These are phyloP conservation scores for Saccharomyces hybrid DNA, from an alignment of 1,139 yeast genomes.

Conservation along the genomic window DNA sequence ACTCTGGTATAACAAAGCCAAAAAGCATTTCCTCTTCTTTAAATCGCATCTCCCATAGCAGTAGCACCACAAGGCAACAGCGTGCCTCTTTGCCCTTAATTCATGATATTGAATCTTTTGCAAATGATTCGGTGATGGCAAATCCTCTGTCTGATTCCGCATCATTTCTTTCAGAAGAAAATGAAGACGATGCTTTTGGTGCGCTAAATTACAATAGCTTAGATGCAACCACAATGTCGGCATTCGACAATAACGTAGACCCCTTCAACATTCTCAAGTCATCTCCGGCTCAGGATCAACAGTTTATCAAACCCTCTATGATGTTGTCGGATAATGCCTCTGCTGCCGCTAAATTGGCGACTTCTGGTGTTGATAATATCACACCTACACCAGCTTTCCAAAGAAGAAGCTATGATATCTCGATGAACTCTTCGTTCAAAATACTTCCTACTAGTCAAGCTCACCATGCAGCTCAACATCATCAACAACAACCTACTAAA, in stretches of 20 bases:
- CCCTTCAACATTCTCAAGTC: conserved; percentile 1
- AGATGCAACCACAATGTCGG: conserved; percentile 8
- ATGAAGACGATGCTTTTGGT: not conserved
- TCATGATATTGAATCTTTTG: conserved; percentile 1
- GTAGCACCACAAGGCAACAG: not conserved
- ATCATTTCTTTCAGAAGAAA: not conserved
- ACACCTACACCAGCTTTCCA: conserved; percentile 7
- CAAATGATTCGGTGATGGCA: not conserved
- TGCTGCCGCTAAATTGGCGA: conserved; percentile 16
- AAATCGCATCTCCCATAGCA: not conserved
- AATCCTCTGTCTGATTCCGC: not conserved
- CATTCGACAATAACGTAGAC: conserved; percentile 1
- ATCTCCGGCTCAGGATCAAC: conserved; percentile 7
- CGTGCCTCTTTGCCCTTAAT: not conserved
- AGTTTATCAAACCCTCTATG: conserved; percentile 25
- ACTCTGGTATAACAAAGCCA: not conserved
- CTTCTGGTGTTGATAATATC: conserved; percentile 12
- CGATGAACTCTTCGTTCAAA: conserved; percentile 7
- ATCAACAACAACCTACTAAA: conserved; percentile 8
- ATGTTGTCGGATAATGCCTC: conserved; percentile 20
- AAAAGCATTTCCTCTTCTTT: not conserved
- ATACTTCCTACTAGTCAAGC: conserved; percentile 5
- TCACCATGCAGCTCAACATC: not conserved
- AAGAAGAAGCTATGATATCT: conserved; percentile 9
- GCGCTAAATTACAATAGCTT: not conserved